These are phyloP conservation scores for Monascus purpureus DNA, from an alignment of 495 filamentous ascomycete species.

Conservation along the genomic window DNA sequence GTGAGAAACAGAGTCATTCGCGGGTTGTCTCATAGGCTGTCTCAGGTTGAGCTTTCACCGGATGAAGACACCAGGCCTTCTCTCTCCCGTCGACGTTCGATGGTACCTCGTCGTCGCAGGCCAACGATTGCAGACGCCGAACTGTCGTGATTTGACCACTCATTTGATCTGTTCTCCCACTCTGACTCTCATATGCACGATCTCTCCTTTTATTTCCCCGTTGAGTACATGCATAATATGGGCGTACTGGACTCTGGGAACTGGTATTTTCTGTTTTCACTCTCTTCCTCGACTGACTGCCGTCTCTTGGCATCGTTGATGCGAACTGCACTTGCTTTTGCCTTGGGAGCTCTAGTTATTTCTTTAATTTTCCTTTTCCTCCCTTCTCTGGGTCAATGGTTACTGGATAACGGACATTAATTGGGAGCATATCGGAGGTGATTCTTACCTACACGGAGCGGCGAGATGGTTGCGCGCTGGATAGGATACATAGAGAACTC, in stretches of 20 bases:
- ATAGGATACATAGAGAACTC: too few relatives aligned
- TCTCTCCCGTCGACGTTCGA: constrained; percentile 23
- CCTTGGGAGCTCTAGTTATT: too few relatives aligned
- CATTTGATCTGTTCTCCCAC: too few relatives aligned
- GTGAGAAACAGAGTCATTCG: constrained; percentile 31
- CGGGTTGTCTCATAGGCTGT: constrained; percentile 28
- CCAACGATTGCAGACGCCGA: constrained; percentile 26
- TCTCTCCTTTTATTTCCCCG: constrained; percentile 6
- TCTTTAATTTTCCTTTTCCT: constrained; percentile 1
- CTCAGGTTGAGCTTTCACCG: constrained; percentile 21
- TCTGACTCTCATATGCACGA: constrained; percentile 1
- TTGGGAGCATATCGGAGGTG: too few relatives aligned
- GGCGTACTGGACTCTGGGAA: constrained; percentile 8
- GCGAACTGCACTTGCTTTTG: too few relatives aligned
- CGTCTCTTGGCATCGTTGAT: too few relatives aligned
- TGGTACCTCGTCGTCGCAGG: constrained; percentile 27
- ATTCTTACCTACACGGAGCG: too few relatives aligned
- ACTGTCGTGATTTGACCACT: constrained; percentile 21
- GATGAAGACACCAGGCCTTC: constrained; percentile 24
- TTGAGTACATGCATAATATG: too few relatives aligned
- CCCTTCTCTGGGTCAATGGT: too few relatives aligned
- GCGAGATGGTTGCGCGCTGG: too few relatives aligned
- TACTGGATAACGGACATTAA: too few relatives aligned
- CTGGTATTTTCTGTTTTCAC: neutral
- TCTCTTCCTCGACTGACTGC: too few relatives aligned